Evolutionary conservation across 805 yeast genomes (phyloP), one percentile per base, ranked within the genome.

Genomic region (Ascoidea tarda): DNA sequence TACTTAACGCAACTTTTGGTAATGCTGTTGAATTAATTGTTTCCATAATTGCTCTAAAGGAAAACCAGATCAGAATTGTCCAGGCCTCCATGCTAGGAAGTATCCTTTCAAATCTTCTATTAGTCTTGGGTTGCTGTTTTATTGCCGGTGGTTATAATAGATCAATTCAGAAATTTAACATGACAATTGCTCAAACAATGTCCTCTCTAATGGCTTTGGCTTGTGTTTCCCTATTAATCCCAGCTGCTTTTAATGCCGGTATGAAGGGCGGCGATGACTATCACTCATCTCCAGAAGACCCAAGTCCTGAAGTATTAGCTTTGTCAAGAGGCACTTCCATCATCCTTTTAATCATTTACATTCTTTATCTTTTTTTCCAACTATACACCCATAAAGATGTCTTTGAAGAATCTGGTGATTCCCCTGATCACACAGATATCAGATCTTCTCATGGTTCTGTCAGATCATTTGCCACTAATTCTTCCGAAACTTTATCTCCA

Each of bases 141-240:
- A 69, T 91, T 14, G 89, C 86, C 47, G 99, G 99, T 53, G 99
- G 99, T 16, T 77, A 82, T 65, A 83, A 86, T 59, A 78, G 93
- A 57, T 74, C 83, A 45, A 93, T 86, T 66, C 98, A 93, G 67
- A 76, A 76, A 1, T 93, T 93, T 71, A 89, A 89, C 71, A 95
- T 87, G 68, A 91, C 98, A 0, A 97, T 90, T 6, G 99, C 99
- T 5, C 98, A 93, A 69, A 90, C 98, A 6, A 93, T 93, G 99
- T 79, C 89, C 42, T 89, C 97, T 1, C 74, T 93, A 58, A 78
- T 93, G 80, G 95, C 95, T 1, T 80, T 93, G 53, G 87, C 96
- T 2, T 82, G 93, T 49, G 84, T 93, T 46, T 90, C 96, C 1
- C 74, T 93, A 60, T 69, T 93, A 63, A 82, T 93, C 51, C 99